These are phyloP conservation scores for Takashimella tepidaria DNA, from an alignment of 1,284 basidiomycete species.

Conservation along the genomic window DNA sequence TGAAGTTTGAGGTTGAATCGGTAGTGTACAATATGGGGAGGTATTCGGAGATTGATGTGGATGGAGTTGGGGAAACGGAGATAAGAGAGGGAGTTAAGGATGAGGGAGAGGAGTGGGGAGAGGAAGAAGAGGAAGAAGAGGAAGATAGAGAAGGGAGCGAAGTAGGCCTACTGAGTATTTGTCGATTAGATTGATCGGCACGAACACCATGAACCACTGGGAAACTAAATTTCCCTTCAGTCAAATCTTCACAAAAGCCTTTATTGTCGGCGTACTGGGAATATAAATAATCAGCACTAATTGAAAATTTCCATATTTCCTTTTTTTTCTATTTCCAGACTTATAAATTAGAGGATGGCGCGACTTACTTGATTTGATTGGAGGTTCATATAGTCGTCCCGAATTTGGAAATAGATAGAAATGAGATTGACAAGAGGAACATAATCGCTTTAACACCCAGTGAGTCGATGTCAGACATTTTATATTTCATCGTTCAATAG, in stretches of 20 bases:
- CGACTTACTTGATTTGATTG: slow-evolving; percentile 67
- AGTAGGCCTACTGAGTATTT: slow-evolving; percentile 66
- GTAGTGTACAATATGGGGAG: no score
- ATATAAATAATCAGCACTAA: no score
- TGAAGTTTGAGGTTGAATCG: no score
- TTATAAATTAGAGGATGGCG: no score
- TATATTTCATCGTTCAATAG: no score
- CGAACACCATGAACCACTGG: slow-evolving; percentile 85
- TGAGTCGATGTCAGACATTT: slow-evolving; percentile 8
- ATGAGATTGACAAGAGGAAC: slow-evolving; percentile 91
- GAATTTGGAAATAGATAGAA: slow-evolving; percentile 90
- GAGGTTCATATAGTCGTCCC: slow-evolving; percentile 96
- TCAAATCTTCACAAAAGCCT: slow-evolving; percentile 89
- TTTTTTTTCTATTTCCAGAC: neutral
- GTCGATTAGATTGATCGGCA: slow-evolving; percentile 64
- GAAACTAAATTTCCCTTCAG: slow-evolving; percentile 95
- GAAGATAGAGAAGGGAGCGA: neutral
- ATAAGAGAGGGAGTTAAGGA: slow-evolving; percentile 5
- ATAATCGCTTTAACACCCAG: slow-evolving; percentile 79
- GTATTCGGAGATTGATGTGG: no score
- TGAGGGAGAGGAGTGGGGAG: neutral
- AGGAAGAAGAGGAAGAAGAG: neutral
- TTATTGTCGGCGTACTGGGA: slow-evolving; percentile 91
- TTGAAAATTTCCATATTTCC: no score
- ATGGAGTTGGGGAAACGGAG: neutral